A percentile compares a stretch with the other conserved stretches of the same genome.
Conservation (phyloP, 31 red algal species). For the Odonthalia washingtoniensis region DNA sequence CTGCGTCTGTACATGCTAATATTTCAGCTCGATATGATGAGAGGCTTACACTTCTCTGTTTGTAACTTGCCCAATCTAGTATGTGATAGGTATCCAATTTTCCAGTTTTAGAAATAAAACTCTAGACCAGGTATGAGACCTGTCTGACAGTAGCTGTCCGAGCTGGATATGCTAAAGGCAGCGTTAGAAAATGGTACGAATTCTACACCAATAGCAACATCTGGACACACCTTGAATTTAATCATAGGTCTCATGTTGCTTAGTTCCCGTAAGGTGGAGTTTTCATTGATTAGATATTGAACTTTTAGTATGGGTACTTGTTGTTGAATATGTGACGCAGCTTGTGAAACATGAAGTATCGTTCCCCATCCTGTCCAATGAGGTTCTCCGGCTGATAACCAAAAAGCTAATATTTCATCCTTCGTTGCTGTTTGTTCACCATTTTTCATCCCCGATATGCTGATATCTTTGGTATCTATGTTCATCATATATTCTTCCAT, state of each 20-base stretch:
- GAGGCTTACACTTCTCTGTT: constrained; percentile 40
- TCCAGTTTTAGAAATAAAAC: background rate
- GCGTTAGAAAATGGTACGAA: constrained; percentile 54
- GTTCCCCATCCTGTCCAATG: constrained; percentile 45
- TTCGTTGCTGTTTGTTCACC: too few species aligned
- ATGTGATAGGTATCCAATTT: constrained; percentile 32
- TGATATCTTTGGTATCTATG: too few species aligned
- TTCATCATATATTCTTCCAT: too few species aligned
- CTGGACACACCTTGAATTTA: background rate
- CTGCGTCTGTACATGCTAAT: constrained; percentile 46
- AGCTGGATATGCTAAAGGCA: constrained; percentile 40
- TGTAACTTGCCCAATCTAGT: constrained; percentile 38
- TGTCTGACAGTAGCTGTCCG: constrained; percentile 34
- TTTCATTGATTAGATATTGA: constrained; percentile 25
- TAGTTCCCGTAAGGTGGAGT: constrained; percentile 45
- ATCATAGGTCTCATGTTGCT: constrained; percentile 7
- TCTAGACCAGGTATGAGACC: constrained; percentile 4
- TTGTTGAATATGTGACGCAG: constrained; percentile 53
- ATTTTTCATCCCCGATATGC: too few species aligned
- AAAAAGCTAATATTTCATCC: too few species aligned
- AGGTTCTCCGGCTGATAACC: too few species aligned
- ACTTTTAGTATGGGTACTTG: constrained; percentile 40
- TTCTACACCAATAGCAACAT: background rate
- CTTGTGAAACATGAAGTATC: constrained; percentile 40
- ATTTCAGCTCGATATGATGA: constrained; percentile 50